Conservation (phyloP, 2,329 filamentous ascomycete genomes). For the Fusarium ambrosium region DNA sequence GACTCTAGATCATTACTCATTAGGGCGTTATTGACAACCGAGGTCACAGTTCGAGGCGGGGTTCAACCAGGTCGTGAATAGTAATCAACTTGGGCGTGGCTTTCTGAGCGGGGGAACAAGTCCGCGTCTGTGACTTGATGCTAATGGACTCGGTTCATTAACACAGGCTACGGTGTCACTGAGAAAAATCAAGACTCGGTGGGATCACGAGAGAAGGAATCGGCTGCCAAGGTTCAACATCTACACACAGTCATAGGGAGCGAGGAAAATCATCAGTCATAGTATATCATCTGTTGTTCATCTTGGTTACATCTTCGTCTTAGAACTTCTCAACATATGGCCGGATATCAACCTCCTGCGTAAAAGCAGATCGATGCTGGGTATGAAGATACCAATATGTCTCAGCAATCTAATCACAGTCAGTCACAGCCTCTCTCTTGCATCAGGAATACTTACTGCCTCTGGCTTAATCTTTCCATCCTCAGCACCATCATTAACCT, state of each 20-base stretch:
- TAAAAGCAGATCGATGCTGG: slow-evolving; percentile 83
- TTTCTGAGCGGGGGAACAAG: background rate
- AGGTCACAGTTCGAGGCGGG: background rate
- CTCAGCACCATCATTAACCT: slow-evolving; percentile 59
- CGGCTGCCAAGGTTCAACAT: background rate
- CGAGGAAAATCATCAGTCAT: background rate
- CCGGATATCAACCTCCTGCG: slow-evolving; percentile 84
- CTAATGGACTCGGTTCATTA: background rate
- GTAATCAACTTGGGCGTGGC: background rate
- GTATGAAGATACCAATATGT: slow-evolving; percentile 88
- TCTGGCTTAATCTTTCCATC: slow-evolving; percentile 79
- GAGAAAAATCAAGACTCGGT: background rate
- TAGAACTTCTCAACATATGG: slow-evolving; percentile 89
- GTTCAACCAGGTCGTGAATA: background rate
- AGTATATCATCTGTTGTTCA: background rate
- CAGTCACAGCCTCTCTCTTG: background rate
- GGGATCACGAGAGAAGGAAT: background rate
- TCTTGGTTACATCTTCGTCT: background rate
- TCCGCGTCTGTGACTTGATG: background rate
- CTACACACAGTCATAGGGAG: background rate
- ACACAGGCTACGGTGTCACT: background rate
- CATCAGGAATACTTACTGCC: slow-evolving; percentile 67
- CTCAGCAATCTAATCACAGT: slow-evolving; percentile 78
- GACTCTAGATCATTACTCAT: background rate
- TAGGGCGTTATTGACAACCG: background rate